Evolutionary conservation across 768 basidiomycete genomes (phyloP).

Genomic region (Tylopilus cervinicoccineus): DNA sequence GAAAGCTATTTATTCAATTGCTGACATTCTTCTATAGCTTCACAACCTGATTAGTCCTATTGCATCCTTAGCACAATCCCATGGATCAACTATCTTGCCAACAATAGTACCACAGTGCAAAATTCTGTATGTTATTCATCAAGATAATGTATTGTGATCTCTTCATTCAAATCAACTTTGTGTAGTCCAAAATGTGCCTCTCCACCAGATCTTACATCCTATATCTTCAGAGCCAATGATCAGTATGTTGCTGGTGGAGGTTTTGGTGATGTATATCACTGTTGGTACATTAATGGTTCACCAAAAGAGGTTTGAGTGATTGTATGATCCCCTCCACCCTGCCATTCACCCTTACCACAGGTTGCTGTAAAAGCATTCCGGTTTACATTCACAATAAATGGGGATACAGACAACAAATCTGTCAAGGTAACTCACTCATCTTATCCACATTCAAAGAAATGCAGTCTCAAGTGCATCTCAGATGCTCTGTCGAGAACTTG

Average conservation of each 20-base stretch:
- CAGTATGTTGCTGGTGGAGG: not conserved
- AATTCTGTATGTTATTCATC: too few species aligned
- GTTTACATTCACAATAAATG: slow-evolving; percentile 1
- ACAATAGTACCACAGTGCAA: too few species aligned
- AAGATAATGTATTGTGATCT: too few species aligned
- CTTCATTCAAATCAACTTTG: too few species aligned
- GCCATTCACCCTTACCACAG: slow-evolving; percentile 3
- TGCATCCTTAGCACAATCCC: too few species aligned
- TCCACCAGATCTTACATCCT: slow-evolving; percentile 3
- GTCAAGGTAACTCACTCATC: not conserved
- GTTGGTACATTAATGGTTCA: not conserved
- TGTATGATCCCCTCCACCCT: not conserved
- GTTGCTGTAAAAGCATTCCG: slow-evolving; percentile 22
- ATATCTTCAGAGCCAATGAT: not conserved
- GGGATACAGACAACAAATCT: not conserved
- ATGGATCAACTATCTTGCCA: too few species aligned
- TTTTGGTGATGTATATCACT: slow-evolving; percentile 5
- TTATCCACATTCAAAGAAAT: not conserved
- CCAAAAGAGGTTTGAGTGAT: not conserved
- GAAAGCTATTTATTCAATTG: too few species aligned
- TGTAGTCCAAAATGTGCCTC: not conserved
- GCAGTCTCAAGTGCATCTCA: not conserved
- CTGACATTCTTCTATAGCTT: too few species aligned
- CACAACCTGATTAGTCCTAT: too few species aligned
- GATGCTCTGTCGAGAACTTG: slow-evolving; percentile 27